Base-by-base conservation (phyloP, 176 grass and related monocot species). In the Puya raimondii region DNA sequence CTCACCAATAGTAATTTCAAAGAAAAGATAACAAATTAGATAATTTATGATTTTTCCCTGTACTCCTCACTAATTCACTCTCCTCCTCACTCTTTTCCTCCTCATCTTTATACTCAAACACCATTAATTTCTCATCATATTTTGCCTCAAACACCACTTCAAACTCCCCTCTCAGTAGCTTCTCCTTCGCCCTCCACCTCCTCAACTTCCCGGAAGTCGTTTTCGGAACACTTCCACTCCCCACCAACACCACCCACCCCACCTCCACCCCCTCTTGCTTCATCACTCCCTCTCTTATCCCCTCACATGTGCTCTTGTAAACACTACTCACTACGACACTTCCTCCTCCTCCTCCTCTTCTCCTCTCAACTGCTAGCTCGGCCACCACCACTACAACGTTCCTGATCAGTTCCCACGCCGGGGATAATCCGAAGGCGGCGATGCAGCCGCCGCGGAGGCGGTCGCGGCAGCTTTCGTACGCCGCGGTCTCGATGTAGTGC, bases 161-260 rank as follows among this genome's bases (percentile, higher is more conserved):
- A 17, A 85, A 25, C 49, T 52, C 71, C 7, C 87, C 70, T 49
- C 66, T 70, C 58, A 85, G 15, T 52, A 90, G 49, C 79, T 67
- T 83, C 51, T 83, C 50, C 70, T 78, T 82, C 61, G 80, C 83
- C 27, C 64, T 48, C 52, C 73, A 80, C 11, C 87, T 84, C 29
- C 73, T 80, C 52, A 82, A 50, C 80, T 90, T 90, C 61, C 87
- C 87, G 13, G 83, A 90, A 27, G 87, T 85, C 7, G 87, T 83
- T 70, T 85, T 90, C 0, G 87, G 83, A 66, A 90, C 63, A 14
- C 10, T 64, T 51, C 83, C 83, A 11, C 49, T 64, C 17, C 53
- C 53, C 27, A 90, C 83, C 9, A 90, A 52, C 80, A 69, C 18
- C 4, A 86, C 72, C 83, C 67, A 47, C 4, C 77, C 70, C 56